Evolutionary conservation across 768 basidiomycete genomes (phyloP), one percentile per base, ranked within the genome.

Genomic region (Termitomyces sp.): DNA sequence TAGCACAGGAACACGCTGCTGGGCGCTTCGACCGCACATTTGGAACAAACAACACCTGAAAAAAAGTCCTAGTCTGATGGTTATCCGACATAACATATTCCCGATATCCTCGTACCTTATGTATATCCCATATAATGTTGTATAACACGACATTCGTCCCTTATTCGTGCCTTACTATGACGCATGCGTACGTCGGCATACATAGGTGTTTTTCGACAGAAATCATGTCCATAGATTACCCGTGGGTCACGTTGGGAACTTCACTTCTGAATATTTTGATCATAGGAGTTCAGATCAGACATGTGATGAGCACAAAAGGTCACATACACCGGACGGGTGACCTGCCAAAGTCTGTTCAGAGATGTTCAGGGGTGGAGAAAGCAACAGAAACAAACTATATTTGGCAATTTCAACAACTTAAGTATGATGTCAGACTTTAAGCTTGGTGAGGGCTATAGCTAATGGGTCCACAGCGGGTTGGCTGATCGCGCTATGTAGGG

Each of bases 1-100:
- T 84, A 56, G 86, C 87, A 2, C 72, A 74, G 54, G 73, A 74
- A 43, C 71, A 68, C 39, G 73, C 72, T 36, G 71, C 71, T 27
- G 57, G 57, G 36, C 66, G 67, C 53, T 60, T 53, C 54, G 60
- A 61, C 22, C 51, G 52, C 32, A 59, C 61, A 22, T 58, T 58
- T 48, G 57, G 57, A 24, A 53, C 57, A 42, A 58, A 53, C 29
- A 58, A 58, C 37, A 48, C 57, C 36, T 58, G n/a, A 58, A 31
- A 13, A 20, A 34, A 27, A 31, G 29, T 14, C 9, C 29, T 27
- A n/a, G n/a, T 39, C 6, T 3, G 24, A 27, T 39, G 18, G 34
- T 26, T 24, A 18, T 10, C 24, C 42, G 10, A 31, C 47, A n/a
- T 12, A 8, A 36, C 53, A 31, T 52, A 32, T 13, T 49, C 20